Base-by-base conservation (phyloP, 306 rosid species). In the Inga oerstediana region DNA sequence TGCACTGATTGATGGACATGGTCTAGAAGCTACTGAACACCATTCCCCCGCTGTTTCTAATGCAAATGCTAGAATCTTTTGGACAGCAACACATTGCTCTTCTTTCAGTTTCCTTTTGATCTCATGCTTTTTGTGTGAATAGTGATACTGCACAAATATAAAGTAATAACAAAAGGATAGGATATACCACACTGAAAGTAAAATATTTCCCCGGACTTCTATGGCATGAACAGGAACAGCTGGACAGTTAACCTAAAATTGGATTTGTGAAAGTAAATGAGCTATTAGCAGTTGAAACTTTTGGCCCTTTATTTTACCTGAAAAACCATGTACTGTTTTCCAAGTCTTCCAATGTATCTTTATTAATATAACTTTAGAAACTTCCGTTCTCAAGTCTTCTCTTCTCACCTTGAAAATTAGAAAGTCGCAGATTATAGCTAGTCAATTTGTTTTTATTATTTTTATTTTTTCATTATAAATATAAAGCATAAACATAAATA, bases 21-120 rank as follows among this genome's bases (percentile, higher is more conserved):
- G 46, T 83, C 76, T 79, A 67, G 87, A 80, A 82, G 86, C 77
- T 30, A 44, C 62, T 37, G 74, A 86, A 45, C 68, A 49, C 75
- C 72, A 13, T 84, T 41, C 35, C 72, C 76, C 72, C 58, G 44
- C 62, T 64, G 65, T 67, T 84, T 92, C 85, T 87, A 83, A 85
- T 82, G 83, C 82, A 64, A 49, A 80, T 78, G 76, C 81, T 39
- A 79, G 82, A 87, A 77, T 85, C 34, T 80, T 51, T 77, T 67
- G 56, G 48, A 45, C 77, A 76, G 80, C 17, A 22, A 30, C 56
- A 79, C 5, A 15, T 37, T 30, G 32, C 61, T 82, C 80, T 81
- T 76, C 81, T 82, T 77, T 74, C 15, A 76, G 48, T 74, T 75
- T 76, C 79, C 80, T 72, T 81, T 81, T 62, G 2, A 32, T 43